Evolutionary conservation across 2,329 filamentous ascomycete genomes (phyloP).

Genomic region (Diaporthe vexans): DNA sequence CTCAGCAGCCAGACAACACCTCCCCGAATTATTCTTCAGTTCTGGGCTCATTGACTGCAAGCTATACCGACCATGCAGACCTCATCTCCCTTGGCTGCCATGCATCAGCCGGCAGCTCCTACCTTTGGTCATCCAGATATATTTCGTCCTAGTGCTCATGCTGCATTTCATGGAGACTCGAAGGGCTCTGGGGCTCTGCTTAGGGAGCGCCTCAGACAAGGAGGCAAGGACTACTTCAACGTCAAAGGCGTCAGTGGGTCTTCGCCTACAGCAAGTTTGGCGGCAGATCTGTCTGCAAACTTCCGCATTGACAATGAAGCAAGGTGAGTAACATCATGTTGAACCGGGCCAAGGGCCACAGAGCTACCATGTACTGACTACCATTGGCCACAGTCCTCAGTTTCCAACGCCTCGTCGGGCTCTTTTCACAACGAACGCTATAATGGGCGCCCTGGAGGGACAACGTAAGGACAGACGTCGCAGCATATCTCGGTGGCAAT

Average conservation of each 20-base stretch:
- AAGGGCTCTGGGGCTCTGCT: conserved; percentile 81
- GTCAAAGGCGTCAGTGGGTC: conserved; percentile 84
- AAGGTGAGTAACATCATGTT: conserved; percentile 72
- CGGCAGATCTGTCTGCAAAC: conserved; percentile 95
- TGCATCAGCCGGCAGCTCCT: conserved; percentile 82
- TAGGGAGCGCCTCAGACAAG: conserved; percentile 75
- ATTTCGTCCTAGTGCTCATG: conserved; percentile 65
- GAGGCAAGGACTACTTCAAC: conserved; percentile 83
- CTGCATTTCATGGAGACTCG: conserved; percentile 65
- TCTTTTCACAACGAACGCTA: conserved; percentile 82
- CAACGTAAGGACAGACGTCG: conserved; percentile 65
- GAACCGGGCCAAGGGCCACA: neutral
- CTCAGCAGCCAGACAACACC: conserved; percentile 29
- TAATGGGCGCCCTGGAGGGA: conserved; percentile 70
- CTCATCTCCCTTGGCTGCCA: conserved; percentile 92
- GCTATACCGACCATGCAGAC: conserved; percentile 78
- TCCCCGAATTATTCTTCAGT: conserved; percentile 16
- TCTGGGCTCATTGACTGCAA: conserved; percentile 31
- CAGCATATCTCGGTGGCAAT: conserved; percentile 17
- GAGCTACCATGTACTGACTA: conserved; percentile 41
- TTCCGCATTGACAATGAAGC: conserved; percentile 88
- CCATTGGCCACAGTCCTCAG: conserved; percentile 73
- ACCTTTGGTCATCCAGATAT: conserved; percentile 71
- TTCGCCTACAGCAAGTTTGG: conserved; percentile 91
- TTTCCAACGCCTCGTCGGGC: conserved; percentile 86